phyloP scores from a whole-genome alignment of 139 green algal species.

The Chlorokybus atmophyticus region DNA sequence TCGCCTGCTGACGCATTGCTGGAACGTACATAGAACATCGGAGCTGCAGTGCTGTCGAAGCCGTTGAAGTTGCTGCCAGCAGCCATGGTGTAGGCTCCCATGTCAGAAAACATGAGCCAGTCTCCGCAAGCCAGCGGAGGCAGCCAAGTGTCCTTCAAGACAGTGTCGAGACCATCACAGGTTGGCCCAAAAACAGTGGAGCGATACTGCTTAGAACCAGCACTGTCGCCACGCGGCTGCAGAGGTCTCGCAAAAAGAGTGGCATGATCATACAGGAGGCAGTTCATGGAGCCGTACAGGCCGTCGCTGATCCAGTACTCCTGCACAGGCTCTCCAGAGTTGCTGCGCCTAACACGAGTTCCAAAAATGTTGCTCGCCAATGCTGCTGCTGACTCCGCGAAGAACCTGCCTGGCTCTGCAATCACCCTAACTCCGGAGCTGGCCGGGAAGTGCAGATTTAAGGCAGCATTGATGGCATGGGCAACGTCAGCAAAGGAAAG shows the following conservation, averaged over 20 bases:
- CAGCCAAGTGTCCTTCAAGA: conserved; percentile 36
- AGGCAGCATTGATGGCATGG: conserved; percentile 62
- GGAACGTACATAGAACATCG: conserved; percentile 23
- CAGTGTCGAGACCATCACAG: conserved; percentile 37
- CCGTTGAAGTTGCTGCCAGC: conserved; percentile 38
- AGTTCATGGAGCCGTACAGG: conserved; percentile 96
- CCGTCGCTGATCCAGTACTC: conserved; percentile 87
- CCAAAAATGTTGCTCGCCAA: conserved; percentile 71
- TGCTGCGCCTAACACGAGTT: conserved; percentile 26
- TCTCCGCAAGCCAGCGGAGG: conserved; percentile 71
- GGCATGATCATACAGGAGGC: conserved; percentile 68
- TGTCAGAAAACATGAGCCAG: conserved; percentile 79
- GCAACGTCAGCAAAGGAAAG: conserved; percentile 57
- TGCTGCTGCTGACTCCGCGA: conserved; percentile 74
- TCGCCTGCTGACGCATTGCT: too few relatives aligned
- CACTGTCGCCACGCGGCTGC: too few relatives aligned
- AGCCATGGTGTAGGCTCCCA: conserved; percentile 83
- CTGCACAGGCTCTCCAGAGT: background rate
- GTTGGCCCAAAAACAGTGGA: conserved; percentile 39
- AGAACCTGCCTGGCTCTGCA: conserved; percentile 91
- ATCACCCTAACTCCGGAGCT: conserved; percentile 40
- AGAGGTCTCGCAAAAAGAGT: conserved; percentile 26
- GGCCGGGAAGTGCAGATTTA: conserved; percentile 71
- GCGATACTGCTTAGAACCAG: background rate
- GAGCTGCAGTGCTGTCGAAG: conserved; percentile 12